A percentile compares a stretch with the other conserved stretches of the same genome.
Evolutionary conservation across 495 filamentous ascomycete genomes (phyloP).

Genomic region (Diplogelasinospora grovesii): DNA sequence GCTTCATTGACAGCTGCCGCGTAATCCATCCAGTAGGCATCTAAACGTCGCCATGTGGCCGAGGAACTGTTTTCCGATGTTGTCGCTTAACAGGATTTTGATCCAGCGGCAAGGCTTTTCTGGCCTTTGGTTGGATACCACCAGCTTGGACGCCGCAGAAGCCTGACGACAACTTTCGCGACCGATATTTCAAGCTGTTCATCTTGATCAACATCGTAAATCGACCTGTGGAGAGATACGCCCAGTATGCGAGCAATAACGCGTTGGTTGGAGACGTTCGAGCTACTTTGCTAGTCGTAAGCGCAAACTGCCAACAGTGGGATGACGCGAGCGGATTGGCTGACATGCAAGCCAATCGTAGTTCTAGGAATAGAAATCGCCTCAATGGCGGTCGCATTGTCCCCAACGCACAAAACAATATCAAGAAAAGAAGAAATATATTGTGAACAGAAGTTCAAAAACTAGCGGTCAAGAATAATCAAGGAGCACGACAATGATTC

Average conservation of each 20-base stretch:
- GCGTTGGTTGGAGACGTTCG: not conserved
- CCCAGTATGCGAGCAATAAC: not conserved
- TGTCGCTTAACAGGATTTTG: not conserved
- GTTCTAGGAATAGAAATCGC: slow-evolving; percentile 15
- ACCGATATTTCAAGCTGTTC: not conserved
- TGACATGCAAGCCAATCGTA: slow-evolving; percentile 14
- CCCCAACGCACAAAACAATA: not conserved
- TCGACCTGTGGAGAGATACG: slow-evolving; percentile 8
- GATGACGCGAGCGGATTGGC: slow-evolving; percentile 11
- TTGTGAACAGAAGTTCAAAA: not conserved
- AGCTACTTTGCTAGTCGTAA: slow-evolving; percentile 1
- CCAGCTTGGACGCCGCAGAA: slow-evolving; percentile 6
- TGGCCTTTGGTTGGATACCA: slow-evolving; percentile 16
- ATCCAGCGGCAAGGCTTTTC: slow-evolving; percentile 2
- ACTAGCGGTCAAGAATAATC: slow-evolving; percentile 3
- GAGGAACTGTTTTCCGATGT: not conserved
- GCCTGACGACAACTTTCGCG: slow-evolving; percentile 1
- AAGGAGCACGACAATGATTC: not conserved
- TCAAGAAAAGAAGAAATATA: not conserved
- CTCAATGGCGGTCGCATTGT: slow-evolving; percentile 20
- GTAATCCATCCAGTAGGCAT: slow-evolving; percentile 20
- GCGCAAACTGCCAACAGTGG: not conserved
- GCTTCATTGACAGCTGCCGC: too few relatives aligned
- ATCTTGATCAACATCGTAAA: slow-evolving; percentile 4
- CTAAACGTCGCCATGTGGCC: not conserved